phyloP scores from a whole-genome alignment of 169 alveolate species.

The Eimeria tenella region DNA sequence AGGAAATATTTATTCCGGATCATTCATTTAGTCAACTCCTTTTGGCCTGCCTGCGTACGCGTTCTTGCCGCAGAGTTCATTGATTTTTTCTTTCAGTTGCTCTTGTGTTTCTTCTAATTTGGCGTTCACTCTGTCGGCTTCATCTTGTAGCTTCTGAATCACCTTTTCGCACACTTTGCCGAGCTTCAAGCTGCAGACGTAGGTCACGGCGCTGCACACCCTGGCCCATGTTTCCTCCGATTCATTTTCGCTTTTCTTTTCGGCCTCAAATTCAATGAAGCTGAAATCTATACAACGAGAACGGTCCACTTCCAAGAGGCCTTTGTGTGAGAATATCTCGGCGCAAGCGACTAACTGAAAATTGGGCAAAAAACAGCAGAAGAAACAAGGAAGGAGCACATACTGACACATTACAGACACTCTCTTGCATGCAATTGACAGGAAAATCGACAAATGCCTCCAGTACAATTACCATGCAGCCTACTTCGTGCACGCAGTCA shows the following conservation, averaged over 20 bases:
- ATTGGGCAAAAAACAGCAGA: neutral
- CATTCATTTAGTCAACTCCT: neutral
- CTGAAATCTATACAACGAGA: neutral
- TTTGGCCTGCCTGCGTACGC: neutral
- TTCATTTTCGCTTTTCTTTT: neutral
- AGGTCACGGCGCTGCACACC: neutral
- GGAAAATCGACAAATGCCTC: neutral
- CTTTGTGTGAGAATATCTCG: neutral
- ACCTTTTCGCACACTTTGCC: neutral
- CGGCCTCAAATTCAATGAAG: neutral
- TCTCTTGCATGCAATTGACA: neutral
- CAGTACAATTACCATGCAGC: no score
- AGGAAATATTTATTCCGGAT: neutral
- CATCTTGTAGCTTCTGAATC: neutral
- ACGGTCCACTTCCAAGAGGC: neutral
- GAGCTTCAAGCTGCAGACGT: neutral
- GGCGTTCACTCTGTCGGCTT: neutral
- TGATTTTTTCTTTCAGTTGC: neutral
- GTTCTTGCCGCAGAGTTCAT: neutral
- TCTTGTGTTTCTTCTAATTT: neutral
- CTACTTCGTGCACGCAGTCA: no score
- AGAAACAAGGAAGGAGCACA: neutral
- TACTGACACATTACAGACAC: no score
- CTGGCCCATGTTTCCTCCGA: neutral
- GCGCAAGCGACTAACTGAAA: neutral